These are phyloP conservation scores for Mortierella claussenii DNA, from an alignment of 192 early-diverging fungal species.

Conservation along the genomic window DNA sequence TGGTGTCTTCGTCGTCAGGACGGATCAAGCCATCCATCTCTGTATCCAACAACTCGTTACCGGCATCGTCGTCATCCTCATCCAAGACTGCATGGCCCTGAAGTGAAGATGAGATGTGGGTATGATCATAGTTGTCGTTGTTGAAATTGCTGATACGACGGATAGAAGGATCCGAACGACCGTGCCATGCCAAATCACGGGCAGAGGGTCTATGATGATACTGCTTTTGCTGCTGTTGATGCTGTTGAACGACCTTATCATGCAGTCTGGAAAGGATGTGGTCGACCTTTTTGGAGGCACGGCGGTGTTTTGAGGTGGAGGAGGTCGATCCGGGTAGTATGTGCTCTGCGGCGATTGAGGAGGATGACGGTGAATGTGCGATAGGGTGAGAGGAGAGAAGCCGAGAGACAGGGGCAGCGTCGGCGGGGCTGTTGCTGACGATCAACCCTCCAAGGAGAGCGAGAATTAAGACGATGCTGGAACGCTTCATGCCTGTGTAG, in stretches of 20 bases:
- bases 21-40: slow-evolving; percentile 23
- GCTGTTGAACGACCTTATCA: too few relatives aligned
- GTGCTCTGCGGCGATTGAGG: neutral
- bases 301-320: neutral
- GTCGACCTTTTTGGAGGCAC: slow-evolving; percentile 3
- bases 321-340: slow-evolving; percentile 12
- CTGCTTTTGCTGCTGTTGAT: too few relatives aligned
- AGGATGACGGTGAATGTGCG: neutral
- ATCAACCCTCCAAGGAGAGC: slow-evolving; percentile 14
- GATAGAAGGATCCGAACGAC: neutral
- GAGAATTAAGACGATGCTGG: slow-evolving; percentile 6
- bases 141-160: too few relatives aligned
- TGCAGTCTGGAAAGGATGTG: neutral
- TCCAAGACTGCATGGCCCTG: slow-evolving; percentile 33
- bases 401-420: slow-evolving; percentile 21
- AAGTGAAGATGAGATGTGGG: neutral
- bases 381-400: neutral
- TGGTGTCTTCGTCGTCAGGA: slow-evolving; percentile 45
- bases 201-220: neutral
- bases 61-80: slow-evolving; percentile 49
- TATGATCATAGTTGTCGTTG: too few relatives aligned
- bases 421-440: neutral
- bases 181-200: slow-evolving; percentile 6
- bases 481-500: slow-evolving; percentile 17
- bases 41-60: slow-evolving; percentile 46